Evolutionary conservation across 176 grass and related monocot genomes (phyloP).

Genomic region (Carex myosuroides): DNA sequence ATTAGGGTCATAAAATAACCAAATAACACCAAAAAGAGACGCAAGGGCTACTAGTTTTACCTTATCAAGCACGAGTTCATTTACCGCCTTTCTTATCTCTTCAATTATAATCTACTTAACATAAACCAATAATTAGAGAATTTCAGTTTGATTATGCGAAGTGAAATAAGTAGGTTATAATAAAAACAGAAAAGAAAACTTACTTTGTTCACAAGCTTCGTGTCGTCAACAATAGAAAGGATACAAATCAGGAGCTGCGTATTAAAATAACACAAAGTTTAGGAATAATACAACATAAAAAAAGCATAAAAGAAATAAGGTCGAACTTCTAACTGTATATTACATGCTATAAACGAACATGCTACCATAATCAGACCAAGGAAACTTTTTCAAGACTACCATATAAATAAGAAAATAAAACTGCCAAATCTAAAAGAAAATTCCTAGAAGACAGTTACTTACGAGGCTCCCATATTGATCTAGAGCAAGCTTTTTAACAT

Average conservation of each 20-base stretch:
- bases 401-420: not conserved
- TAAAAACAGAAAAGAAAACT: not conserved
- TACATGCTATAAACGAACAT: not conserved
- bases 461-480: slow-evolving; percentile 88
- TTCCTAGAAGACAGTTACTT: slow-evolving; percentile 34
- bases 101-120: slow-evolving; percentile 55
- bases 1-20: not conserved
- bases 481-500: slow-evolving; percentile 64
- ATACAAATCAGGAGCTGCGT: slow-evolving; percentile 57
- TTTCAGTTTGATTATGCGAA: not conserved
- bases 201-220: slow-evolving; percentile 81
- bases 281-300: slow-evolving; percentile 28
- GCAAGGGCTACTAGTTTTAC: slow-evolving; percentile 17
- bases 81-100: slow-evolving; percentile 50
- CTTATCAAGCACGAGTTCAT: slow-evolving; percentile 81
- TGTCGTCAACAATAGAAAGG: slow-evolving; percentile 90
- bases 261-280: slow-evolving; percentile 14
- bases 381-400: not conserved
- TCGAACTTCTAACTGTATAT: not conserved
- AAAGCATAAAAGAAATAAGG: not conserved
- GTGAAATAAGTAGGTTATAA: not conserved
- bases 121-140: slow-evolving; percentile 19
- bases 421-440: not conserved
- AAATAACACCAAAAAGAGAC: not conserved
- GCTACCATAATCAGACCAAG: not conserved